Evolutionary conservation across 2,329 filamentous ascomycete species (phyloP).

Genomic region (Pyricularia grisea): DNA sequence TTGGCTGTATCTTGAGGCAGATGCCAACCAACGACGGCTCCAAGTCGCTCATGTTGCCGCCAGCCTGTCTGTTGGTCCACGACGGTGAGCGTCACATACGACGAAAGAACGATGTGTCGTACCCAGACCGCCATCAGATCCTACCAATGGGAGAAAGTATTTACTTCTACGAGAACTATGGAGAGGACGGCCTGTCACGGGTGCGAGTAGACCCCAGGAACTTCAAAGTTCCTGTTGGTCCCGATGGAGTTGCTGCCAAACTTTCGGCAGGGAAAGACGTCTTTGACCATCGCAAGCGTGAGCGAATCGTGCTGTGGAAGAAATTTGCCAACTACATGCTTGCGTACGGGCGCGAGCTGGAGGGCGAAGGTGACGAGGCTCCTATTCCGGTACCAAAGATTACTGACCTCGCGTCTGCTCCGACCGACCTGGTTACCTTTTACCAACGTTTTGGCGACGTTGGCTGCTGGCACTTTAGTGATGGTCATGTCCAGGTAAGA

Average conservation of each 20-base stretch:
- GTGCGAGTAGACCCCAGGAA: slow-evolving; percentile 56
- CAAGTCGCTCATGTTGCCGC: slow-evolving; percentile 47
- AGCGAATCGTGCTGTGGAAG: slow-evolving; percentile 60
- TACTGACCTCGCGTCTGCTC: slow-evolving; percentile 29
- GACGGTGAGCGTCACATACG: slow-evolving; percentile 63
- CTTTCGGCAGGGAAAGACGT: slow-evolving; percentile 53
- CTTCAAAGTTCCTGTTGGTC: slow-evolving; percentile 45
- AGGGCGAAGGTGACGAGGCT: slow-evolving; percentile 35
- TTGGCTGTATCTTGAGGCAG: slow-evolving; percentile 59
- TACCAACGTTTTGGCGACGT: slow-evolving; percentile 76
- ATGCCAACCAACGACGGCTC: slow-evolving; percentile 42
- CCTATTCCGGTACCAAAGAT: slow-evolving; percentile 26
- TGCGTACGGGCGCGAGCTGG: slow-evolving; percentile 63
- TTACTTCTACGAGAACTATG: slow-evolving; percentile 67
- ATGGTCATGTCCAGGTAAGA: slow-evolving; percentile 59
- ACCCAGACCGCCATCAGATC: slow-evolving; percentile 49
- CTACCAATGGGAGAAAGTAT: slow-evolving; percentile 56
- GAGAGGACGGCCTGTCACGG: slow-evolving; percentile 51
- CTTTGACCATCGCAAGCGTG: slow-evolving; percentile 56
- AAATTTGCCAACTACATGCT: slow-evolving; percentile 70
- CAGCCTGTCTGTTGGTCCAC: slow-evolving; percentile 62
- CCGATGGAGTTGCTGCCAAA: slow-evolving; percentile 51
- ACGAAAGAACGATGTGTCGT: slow-evolving; percentile 45
- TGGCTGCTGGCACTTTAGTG: slow-evolving; percentile 71
- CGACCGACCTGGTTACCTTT: slow-evolving; percentile 60